Conservation (phyloP, 257 asterid species). For the Anisodus acutangulus region DNA sequence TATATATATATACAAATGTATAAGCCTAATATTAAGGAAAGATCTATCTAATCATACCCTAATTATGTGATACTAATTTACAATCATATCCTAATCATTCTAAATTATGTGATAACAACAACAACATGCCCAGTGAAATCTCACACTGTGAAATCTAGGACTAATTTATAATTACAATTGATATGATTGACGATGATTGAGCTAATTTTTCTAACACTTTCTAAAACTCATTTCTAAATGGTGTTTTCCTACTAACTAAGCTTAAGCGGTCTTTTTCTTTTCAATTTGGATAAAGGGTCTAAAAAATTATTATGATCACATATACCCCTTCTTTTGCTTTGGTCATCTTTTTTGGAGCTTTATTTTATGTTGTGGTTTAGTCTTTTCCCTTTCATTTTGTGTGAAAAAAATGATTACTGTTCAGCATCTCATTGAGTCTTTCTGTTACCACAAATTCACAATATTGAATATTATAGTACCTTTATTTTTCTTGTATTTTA, state of each 20-base stretch:
- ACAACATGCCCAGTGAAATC: too few species aligned
- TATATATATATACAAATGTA: too few species aligned
- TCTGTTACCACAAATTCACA: not conserved
- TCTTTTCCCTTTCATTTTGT: not conserved
- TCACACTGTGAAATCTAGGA: too few species aligned
- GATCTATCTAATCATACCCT: too few species aligned
- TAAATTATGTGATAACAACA: too few species aligned
- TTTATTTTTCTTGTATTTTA: not conserved
- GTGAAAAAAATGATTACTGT: not conserved
- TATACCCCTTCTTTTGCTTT: not conserved
- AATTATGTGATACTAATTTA: too few species aligned
- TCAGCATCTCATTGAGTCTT: not conserved
- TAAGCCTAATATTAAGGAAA: too few species aligned
- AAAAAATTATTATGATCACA: not conserved
- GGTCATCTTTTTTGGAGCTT: conserved; percentile 8
- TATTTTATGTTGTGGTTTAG: not conserved
- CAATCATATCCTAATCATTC: too few species aligned
- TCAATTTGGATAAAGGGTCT: not conserved
- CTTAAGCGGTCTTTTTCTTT: not conserved
- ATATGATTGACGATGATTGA: too few species aligned
- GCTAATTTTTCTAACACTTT: not conserved
- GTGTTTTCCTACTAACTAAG: not conserved
- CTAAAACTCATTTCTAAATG: not conserved
- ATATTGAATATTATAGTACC: not conserved
- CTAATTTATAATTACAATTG: too few species aligned